These are phyloP conservation scores for Novymonas esmeraldas DNA, from an alignment of 208 protist genomes.

Conservation along the genomic window DNA sequence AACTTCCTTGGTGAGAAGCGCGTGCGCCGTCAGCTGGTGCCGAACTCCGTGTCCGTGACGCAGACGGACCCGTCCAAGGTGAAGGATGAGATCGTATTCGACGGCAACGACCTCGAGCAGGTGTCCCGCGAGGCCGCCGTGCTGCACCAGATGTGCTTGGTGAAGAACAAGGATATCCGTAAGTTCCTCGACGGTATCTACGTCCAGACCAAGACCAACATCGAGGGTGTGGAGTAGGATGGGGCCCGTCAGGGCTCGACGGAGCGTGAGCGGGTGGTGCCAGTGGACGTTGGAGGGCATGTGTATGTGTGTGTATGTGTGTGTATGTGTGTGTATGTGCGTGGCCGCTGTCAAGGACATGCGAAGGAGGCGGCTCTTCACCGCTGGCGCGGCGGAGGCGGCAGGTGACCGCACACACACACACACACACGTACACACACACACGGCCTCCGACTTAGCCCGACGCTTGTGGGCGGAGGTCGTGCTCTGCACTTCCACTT, in stretches of 20 bases:
- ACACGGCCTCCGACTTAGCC: too few species aligned
- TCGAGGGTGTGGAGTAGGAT: conserved; percentile 69
- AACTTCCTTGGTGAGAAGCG: conserved; percentile 99
- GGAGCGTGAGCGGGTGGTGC: neutral
- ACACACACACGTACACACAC: neutral
- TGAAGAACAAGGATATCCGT: conserved; percentile 99
- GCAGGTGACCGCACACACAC: too few species aligned
- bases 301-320: neutral
- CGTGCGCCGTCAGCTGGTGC: conserved; percentile 90
- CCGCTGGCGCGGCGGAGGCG: too few species aligned
- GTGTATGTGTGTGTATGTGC: neutral
- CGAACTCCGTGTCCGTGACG: conserved; percentile 89
- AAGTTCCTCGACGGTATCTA: conserved; percentile 99
- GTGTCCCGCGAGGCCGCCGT: conserved; percentile 95
- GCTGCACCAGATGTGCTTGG: conserved; percentile 96
- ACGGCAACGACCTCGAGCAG: conserved; percentile 94
- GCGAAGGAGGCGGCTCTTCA: neutral
- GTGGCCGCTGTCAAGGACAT: neutral
- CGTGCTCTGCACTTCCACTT: too few species aligned
- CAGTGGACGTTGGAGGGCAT: neutral
- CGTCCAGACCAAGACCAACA: conserved; percentile 95
- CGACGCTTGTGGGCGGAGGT: too few species aligned
- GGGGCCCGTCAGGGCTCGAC: neutral
- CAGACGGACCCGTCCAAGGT: conserved; percentile 85
- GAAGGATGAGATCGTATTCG: conserved; percentile 98